Conservation (phyloP, 495 filamentous ascomycete genomes). For the Aspergillus nidulans region DNA sequence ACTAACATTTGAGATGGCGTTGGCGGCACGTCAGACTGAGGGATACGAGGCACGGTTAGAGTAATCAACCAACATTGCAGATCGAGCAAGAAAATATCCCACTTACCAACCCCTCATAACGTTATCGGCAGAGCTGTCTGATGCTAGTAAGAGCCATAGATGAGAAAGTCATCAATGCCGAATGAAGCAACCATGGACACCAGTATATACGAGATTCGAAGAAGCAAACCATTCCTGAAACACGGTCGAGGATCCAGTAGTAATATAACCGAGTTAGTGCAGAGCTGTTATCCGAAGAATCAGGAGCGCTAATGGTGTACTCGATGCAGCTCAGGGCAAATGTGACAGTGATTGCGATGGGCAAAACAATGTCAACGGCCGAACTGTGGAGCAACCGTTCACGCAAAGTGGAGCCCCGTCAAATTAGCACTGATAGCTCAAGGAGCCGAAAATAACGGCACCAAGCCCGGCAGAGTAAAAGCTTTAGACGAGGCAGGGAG, state of each 20-base stretch:
- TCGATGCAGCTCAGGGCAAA: constrained; percentile 15
- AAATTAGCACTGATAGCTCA: constrained; percentile 5
- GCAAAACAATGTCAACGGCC: constrained; percentile 17
- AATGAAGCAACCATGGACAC: constrained; percentile 4
- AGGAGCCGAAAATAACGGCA: constrained; percentile 10
- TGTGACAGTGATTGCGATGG: constrained; percentile 18
- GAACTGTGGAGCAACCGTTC: constrained; percentile 19
- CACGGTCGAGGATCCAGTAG: not conserved
- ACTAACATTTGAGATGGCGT: constrained; percentile 44
- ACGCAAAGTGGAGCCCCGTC: constrained; percentile 19
- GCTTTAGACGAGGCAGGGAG: constrained; percentile 2
- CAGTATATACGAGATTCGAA: constrained; percentile 1
- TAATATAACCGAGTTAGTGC: not conserved
- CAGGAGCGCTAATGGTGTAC: constrained; percentile 5
- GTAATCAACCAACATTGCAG: not conserved
- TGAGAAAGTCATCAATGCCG: constrained; percentile 12
- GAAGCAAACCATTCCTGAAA: constrained; percentile 7
- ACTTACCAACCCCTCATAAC: constrained; percentile 48
- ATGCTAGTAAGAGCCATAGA: constrained; percentile 21
- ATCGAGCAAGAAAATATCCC: not conserved
- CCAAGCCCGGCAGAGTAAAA: constrained; percentile 6
- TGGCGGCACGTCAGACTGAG: constrained; percentile 42
- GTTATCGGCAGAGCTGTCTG: constrained; percentile 20
- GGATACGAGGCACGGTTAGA: not conserved
- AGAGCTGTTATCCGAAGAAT: constrained; percentile 4